Evolutionary conservation across 2,329 filamentous ascomycete species (phyloP).

Genomic region (Penicillium psychrosexuale): DNA sequence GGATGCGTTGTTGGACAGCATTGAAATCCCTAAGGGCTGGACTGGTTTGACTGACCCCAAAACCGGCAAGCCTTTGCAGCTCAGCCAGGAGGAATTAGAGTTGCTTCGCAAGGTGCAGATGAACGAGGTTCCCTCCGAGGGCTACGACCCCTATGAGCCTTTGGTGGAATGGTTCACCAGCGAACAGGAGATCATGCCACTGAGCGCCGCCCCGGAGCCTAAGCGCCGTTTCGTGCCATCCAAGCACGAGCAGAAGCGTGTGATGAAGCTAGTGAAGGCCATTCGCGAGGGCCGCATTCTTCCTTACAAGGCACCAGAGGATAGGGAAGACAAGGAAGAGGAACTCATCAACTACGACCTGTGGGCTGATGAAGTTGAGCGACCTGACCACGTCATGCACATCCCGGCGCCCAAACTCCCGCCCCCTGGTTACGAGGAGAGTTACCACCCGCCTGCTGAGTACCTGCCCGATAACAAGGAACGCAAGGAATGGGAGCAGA

Average conservation of each 20-base stretch:
- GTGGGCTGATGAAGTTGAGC: constrained; percentile 87
- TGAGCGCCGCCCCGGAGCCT: constrained; percentile 91
- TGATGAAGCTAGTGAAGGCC: constrained; percentile 96
- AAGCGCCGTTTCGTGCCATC: constrained; percentile 94
- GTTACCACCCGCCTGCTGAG: constrained; percentile 92
- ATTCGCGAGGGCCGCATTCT: constrained; percentile 92
- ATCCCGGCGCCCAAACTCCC: constrained; percentile 90
- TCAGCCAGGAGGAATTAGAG: constrained; percentile 84
- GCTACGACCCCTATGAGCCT: constrained; percentile 90
- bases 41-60: constrained; percentile 91
- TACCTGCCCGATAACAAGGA: constrained; percentile 87
- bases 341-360: constrained; percentile 78
- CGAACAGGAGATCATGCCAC: constrained; percentile 86
- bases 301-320: constrained; percentile 76
- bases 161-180: constrained; percentile 93
- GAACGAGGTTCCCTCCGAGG: constrained; percentile 82
- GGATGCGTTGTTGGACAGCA: constrained; percentile 90
- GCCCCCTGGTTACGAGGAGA: constrained; percentile 90
- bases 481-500: constrained; percentile 76
- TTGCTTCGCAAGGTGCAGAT: constrained; percentile 83
- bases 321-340: constrained; percentile 69
- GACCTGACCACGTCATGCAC: constrained; percentile 85
- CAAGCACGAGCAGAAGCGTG: constrained; percentile 91
- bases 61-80: constrained; percentile 86
- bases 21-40: constrained; percentile 95